These are phyloP conservation scores for Zygosaccharomyces rouxii DNA, from an alignment of 805 yeast species.

Conservation along the genomic window DNA sequence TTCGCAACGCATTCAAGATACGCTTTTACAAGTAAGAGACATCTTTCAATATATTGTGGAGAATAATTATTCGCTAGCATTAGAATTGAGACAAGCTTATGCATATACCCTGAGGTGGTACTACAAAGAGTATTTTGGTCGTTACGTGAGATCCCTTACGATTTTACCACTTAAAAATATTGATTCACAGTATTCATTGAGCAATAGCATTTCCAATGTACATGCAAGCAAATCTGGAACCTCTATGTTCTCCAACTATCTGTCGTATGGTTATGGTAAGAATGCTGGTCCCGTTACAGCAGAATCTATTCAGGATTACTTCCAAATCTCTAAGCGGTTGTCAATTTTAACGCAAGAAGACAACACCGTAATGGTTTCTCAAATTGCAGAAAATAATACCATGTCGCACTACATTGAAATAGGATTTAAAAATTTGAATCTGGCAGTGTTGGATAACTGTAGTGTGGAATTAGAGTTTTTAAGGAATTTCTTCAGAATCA, in stretches of 20 bases:
- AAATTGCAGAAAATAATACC: slow-evolving; percentile 76
- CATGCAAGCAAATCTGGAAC: slow-evolving; percentile 30
- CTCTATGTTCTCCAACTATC: slow-evolving; percentile 22
- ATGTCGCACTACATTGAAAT: slow-evolving; percentile 65
- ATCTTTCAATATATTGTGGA: slow-evolving; percentile 52
- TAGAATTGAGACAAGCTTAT: slow-evolving; percentile 75
- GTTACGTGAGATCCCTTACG: slow-evolving; percentile 69
- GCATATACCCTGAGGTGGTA: slow-evolving; percentile 91
- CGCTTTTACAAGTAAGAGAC: slow-evolving; percentile 58
- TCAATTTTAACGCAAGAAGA: slow-evolving; percentile 53
- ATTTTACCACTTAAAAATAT: slow-evolving; percentile 52
- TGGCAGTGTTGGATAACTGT: slow-evolving; percentile 71
- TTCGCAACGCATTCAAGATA: slow-evolving; percentile 70
- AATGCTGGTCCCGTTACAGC: slow-evolving; percentile 16
- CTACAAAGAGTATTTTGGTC: slow-evolving; percentile 70
- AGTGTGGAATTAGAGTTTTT: slow-evolving; percentile 72
- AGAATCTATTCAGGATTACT: slow-evolving; percentile 47
- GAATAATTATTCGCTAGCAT: slow-evolving; percentile 59
- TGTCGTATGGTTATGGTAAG: slow-evolving; percentile 22
- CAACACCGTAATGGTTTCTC: slow-evolving; percentile 69
- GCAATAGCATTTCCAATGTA: slow-evolving; percentile 37
- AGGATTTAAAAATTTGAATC: slow-evolving; percentile 65
- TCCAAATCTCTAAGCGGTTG: slow-evolving; percentile 53
- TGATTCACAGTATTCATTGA: slow-evolving; percentile 55
- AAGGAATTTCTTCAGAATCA: slow-evolving; percentile 60